Percentiles rank a stretch among this genome's conserved stretches.
Conservation (phyloP, 1,139 yeast genomes). For the Saccharomyces uvarum region DNA sequence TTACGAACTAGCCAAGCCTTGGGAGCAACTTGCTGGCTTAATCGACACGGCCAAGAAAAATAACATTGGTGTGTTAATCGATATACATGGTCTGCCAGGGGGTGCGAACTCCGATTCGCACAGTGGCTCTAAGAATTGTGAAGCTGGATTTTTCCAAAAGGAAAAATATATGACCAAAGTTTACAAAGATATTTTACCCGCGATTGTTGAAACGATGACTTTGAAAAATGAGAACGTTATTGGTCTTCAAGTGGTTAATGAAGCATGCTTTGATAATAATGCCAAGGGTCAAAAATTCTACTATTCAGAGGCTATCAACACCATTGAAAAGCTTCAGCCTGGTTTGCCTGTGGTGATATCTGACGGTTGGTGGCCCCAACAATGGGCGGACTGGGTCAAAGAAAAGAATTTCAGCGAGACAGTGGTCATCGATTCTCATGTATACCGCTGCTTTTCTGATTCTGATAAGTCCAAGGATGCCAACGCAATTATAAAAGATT, state of each 20-base stretch:
- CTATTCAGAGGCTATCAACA: conserved; percentile 59
- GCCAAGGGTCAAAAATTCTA: conserved; percentile 50
- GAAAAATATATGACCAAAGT: conserved; percentile 33
- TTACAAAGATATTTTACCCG: conserved; percentile 48
- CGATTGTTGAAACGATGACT: conserved; percentile 60
- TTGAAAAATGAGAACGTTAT: conserved; percentile 54
- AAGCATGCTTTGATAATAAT: conserved; percentile 56
- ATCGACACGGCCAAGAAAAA: conserved; percentile 28
- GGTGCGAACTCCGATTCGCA: conserved; percentile 86
- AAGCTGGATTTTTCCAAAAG: conserved; percentile 50
- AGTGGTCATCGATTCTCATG: conserved; percentile 73
- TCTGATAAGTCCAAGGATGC: conserved; percentile 62
- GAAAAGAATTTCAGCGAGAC: conserved; percentile 42
- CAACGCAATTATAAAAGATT: conserved; percentile 51
- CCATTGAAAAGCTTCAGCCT: conserved; percentile 49
- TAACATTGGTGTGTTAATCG: conserved; percentile 69
- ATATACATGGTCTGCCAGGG: conserved; percentile 83
- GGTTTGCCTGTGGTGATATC: conserved; percentile 70
- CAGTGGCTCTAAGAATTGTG: conserved; percentile 63
- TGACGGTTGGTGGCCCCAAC: conserved; percentile 90
- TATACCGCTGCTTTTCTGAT: conserved; percentile 79
- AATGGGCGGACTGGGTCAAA: conserved; percentile 64
- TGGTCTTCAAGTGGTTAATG: conserved; percentile 82
- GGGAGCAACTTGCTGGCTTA: conserved; percentile 44
- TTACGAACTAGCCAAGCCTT: conserved; percentile 51